These are phyloP conservation scores for Psilocybe azurescens DNA, from an alignment of 768 basidiomycete genomes.

Conservation along the genomic window DNA sequence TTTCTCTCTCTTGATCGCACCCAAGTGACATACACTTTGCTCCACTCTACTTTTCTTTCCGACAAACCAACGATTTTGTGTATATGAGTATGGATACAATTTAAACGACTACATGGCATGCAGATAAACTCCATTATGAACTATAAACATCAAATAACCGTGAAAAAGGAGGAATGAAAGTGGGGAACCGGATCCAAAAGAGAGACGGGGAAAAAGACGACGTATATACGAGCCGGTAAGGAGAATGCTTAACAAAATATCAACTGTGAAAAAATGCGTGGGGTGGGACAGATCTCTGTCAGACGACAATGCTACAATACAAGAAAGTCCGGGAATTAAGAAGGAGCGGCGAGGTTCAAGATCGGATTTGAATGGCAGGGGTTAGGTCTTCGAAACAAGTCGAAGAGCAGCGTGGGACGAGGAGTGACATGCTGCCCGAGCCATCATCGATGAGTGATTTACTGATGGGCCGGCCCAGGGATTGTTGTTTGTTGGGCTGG, in stretches of 20 bases:
- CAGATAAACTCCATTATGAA: slow-evolving; percentile 22
- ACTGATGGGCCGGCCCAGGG: slow-evolving; percentile 15
- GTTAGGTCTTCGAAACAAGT: not conserved
- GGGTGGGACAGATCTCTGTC: slow-evolving; percentile 17
- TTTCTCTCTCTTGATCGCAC: not conserved
- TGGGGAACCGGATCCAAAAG: not conserved
- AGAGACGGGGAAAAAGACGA: not conserved
- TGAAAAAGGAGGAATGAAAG: slow-evolving; percentile 9
- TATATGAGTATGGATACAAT: slow-evolving; percentile 23
- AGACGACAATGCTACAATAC: slow-evolving; percentile 13
- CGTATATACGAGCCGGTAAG: not conserved
- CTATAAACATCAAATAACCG: slow-evolving; percentile 16
- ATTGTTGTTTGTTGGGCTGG: slow-evolving; percentile 13
- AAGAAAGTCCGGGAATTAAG: slow-evolving; percentile 1
- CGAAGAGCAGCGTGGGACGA: not conserved
- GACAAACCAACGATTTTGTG: slow-evolving; percentile 7
- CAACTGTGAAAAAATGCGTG: slow-evolving; percentile 5
- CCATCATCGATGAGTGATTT: not conserved
- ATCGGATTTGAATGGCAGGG: not conserved
- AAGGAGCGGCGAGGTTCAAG: not conserved
- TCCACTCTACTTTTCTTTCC: not conserved
- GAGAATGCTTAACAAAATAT: not conserved
- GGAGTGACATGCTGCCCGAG: not conserved
- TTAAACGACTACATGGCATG: slow-evolving; percentile 20
- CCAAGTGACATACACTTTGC: not conserved